Evolutionary conservation across 768 basidiomycete species (phyloP).

Genomic region (Tylopilus intermedius): DNA sequence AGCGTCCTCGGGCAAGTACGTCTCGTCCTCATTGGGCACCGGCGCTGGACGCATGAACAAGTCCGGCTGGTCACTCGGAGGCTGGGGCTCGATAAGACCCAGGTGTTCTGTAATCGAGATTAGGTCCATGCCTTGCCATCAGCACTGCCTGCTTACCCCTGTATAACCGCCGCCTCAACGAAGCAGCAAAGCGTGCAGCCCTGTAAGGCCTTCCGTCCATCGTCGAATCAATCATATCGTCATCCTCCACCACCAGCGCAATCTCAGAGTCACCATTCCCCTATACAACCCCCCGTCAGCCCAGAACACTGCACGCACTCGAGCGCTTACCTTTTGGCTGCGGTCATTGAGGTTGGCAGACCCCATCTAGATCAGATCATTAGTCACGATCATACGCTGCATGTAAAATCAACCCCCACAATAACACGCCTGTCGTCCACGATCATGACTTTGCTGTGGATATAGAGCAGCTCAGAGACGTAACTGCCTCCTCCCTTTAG

Average conservation of each 20-base stretch:
- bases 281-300: slow-evolving; percentile 31
- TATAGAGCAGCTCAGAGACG: slow-evolving; percentile 76
- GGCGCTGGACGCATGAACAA: slow-evolving; percentile 82
- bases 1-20: slow-evolving; percentile 48
- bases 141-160: slow-evolving; percentile 45
- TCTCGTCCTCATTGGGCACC: slow-evolving; percentile 62
- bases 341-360: slow-evolving; percentile 92
- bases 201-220: slow-evolving; percentile 77
- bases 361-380: slow-evolving; percentile 57
- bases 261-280: slow-evolving; percentile 97
- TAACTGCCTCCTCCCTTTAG: slow-evolving; percentile 44
- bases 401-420: slow-evolving; percentile 39
- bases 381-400: background rate
- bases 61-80: slow-evolving; percentile 33
- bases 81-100: slow-evolving; percentile 78
- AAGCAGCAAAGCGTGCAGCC: slow-evolving; percentile 77
- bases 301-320: background rate
- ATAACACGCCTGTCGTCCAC: slow-evolving; percentile 90
- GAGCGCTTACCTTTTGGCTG: slow-evolving; percentile 56
- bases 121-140: background rate
- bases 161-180: slow-evolving; percentile 78
- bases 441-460: slow-evolving; percentile 90
- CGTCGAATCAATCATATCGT: slow-evolving; percentile 62
- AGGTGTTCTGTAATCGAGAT: slow-evolving; percentile 61
- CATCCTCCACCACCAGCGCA: slow-evolving; percentile 86